These are phyloP conservation scores for Helotiales sp. DNA, from an alignment of 2,329 filamentous ascomycete species.

Conservation along the genomic window DNA sequence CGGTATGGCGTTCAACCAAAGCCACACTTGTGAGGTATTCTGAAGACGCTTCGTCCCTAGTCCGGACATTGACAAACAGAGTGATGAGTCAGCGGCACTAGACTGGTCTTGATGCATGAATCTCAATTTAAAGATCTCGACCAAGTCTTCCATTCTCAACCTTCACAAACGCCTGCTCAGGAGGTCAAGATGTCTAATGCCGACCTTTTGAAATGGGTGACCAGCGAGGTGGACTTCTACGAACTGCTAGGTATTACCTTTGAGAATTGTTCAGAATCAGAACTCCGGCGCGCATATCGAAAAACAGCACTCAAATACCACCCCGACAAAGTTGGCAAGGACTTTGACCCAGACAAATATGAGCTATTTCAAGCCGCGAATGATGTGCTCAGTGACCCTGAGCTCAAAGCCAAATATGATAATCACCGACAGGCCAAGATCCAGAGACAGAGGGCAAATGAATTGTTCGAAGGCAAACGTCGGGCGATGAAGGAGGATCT, in stretches of 20 bases:
- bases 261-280: conserved; percentile 28
- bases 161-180: neutral
- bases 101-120: neutral
- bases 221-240: conserved; percentile 37
- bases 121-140: neutral
- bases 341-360: conserved; percentile 78
- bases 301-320: conserved; percentile 88
- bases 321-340: conserved; percentile 81
- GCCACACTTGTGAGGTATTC: no score
- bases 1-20: no score
- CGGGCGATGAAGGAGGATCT: conserved; percentile 83
- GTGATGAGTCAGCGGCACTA: neutral
- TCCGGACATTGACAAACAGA: neutral
- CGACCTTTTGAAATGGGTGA: conserved; percentile 34
- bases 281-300: conserved; percentile 63
- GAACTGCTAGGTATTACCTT: conserved; percentile 32
- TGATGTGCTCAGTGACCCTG: conserved; percentile 73
- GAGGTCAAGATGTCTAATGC: conserved; percentile 31
- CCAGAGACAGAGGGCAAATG: conserved; percentile 68
- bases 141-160: neutral
- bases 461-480: conserved; percentile 71
- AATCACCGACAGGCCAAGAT: conserved; percentile 69
- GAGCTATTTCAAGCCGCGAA: conserved; percentile 84
- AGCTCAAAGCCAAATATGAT: conserved; percentile 76
- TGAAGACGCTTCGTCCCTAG: no score